Evolutionary conservation across 2,329 filamentous ascomycete genomes (phyloP).

Genomic region (Pseudocercospora ulei): DNA sequence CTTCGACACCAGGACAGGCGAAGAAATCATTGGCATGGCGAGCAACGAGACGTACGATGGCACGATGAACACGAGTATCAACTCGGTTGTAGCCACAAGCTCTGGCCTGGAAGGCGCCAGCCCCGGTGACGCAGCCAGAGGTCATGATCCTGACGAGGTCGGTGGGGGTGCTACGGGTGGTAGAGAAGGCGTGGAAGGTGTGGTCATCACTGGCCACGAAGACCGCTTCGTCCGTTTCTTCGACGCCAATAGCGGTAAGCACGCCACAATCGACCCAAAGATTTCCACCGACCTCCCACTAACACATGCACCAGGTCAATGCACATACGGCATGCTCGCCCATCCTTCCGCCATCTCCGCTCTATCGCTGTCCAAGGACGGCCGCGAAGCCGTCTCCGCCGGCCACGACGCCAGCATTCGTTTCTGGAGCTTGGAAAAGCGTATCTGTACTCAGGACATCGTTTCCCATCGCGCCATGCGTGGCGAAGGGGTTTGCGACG

Average conservation of each 20-base stretch:
- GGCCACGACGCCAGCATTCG: constrained; percentile 91
- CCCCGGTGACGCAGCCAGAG: constrained; percentile 49
- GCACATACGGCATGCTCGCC: constrained; percentile 96
- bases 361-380: constrained; percentile 83
- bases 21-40: constrained; percentile 86
- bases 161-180: constrained; percentile 76
- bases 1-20: constrained; percentile 83
- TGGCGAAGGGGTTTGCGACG: constrained; percentile 86
- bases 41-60: constrained; percentile 90
- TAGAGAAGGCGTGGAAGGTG: constrained; percentile 66
- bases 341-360: constrained; percentile 89
- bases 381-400: constrained; percentile 85
- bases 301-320: constrained; percentile 61
- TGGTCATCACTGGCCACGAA: constrained; percentile 93
- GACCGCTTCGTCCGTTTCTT: constrained; percentile 95
- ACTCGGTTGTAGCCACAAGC: constrained; percentile 72
- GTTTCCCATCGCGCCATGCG: constrained; percentile 89
- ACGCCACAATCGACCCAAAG: too few relatives aligned
- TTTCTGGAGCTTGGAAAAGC: constrained; percentile 95
- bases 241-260: constrained; percentile 95
- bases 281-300: too few relatives aligned
- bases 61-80: constrained; percentile 72
- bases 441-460: constrained; percentile 89
- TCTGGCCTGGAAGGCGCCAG: constrained; percentile 61
- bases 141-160: constrained; percentile 62